Evolutionary conservation across 1,284 basidiomycete genomes (phyloP).

Genomic region (Moniliophthora roreri): DNA sequence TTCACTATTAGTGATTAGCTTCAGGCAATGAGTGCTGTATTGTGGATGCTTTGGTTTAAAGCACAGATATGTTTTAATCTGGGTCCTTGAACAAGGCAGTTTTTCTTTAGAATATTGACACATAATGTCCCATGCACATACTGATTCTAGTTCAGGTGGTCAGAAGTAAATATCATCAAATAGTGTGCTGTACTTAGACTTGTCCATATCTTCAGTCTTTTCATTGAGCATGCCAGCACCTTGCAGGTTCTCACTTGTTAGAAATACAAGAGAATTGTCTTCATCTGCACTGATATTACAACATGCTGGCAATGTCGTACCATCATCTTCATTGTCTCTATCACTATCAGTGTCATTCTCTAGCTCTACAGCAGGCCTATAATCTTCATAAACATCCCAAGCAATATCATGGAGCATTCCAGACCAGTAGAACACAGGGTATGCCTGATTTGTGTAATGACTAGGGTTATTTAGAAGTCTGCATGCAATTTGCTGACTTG

Average conservation of each 20-base stretch:
- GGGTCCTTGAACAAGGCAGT: constrained; percentile 12
- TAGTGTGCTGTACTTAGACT: not conserved
- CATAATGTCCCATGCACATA: constrained; percentile 17
- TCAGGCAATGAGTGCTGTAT: constrained; percentile 11
- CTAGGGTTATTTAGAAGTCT: constrained; percentile 7
- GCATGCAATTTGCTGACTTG: constrained; percentile 17
- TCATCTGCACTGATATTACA: no score
- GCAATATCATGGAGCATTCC: constrained; percentile 13
- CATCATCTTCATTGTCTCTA: not conserved
- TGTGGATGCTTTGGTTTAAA: constrained; percentile 15
- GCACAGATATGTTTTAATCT: constrained; percentile 6
- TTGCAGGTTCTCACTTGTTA: not conserved
- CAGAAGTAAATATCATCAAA: constrained; percentile 16
- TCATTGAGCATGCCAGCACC: not conserved
- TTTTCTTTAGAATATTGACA: constrained; percentile 9
- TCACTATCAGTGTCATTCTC: not conserved
- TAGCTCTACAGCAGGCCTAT: not conserved
- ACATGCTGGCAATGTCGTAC: no score
- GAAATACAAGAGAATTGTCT: constrained; percentile 3
- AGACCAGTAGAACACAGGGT: constrained; percentile 13
- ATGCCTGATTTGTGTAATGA: constrained; percentile 12
- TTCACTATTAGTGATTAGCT: constrained; percentile 11
- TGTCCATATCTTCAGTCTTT: no score
- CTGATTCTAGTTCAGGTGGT: constrained; percentile 9
- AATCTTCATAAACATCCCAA: constrained; percentile 3